phyloP scores from a whole-genome alignment of 208 protist species.

The Porcisia hertigi region DNA sequence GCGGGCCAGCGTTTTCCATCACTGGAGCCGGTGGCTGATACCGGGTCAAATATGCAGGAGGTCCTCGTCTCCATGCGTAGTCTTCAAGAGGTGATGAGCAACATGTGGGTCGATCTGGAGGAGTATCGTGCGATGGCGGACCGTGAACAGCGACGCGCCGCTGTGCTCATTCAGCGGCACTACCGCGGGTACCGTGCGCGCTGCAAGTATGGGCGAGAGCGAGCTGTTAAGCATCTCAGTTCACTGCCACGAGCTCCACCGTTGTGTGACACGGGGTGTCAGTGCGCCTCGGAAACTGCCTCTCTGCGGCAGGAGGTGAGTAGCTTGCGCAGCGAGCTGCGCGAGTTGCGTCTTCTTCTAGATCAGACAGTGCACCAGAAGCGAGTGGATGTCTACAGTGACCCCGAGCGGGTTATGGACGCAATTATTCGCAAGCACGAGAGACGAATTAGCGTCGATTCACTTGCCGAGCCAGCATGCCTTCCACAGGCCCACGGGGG shows the following conservation, averaged over 20 bases:
- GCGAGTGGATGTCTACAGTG: conserved; percentile 27
- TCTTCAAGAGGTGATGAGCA: conserved; percentile 62
- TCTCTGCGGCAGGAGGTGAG: conserved; percentile 36
- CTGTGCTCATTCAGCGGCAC: conserved; percentile 74
- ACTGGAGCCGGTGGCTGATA: conserved; percentile 16
- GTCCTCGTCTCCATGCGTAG: conserved; percentile 50
- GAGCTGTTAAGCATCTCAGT: conserved; percentile 29
- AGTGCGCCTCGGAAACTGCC: conserved; percentile 21
- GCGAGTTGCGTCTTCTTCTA: conserved; percentile 44
- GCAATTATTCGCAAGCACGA: conserved; percentile 44
- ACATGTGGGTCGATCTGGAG: conserved; percentile 69
- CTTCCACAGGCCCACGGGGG: neutral
- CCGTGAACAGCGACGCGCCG: conserved; percentile 54
- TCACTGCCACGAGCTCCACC: neutral
- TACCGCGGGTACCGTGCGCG: conserved; percentile 72
- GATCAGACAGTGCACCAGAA: conserved; percentile 29
- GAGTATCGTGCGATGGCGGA: conserved; percentile 53
- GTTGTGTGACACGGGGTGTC: neutral
- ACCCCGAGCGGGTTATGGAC: conserved; percentile 53
- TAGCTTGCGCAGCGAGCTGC: conserved; percentile 35
- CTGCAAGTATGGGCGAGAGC: conserved; percentile 42
- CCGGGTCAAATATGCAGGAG: conserved; percentile 41
- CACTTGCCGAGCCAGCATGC: neutral
- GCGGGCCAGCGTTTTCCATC: conserved; percentile 18
- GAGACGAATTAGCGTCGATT: neutral